Evolutionary conservation across 176 grass and related monocot genomes (phyloP).

Genomic region (Oryza brachyantha): DNA sequence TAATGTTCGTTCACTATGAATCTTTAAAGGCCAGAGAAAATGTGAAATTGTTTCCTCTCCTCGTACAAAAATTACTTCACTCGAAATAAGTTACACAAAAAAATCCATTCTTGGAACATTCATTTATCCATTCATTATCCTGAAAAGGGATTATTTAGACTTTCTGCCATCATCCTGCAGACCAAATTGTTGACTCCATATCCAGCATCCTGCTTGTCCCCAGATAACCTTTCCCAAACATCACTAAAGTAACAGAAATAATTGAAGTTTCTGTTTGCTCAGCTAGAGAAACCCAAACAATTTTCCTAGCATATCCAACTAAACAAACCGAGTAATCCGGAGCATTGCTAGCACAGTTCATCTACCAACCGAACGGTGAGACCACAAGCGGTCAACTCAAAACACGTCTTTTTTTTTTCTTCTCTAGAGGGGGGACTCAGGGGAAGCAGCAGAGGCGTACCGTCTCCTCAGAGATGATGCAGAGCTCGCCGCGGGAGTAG

Average conservation of each 20-base stretch:
- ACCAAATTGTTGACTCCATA: background rate
- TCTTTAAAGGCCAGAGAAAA: background rate
- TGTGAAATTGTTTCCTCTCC: background rate
- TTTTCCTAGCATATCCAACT: background rate
- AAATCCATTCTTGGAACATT: background rate
- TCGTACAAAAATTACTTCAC: background rate
- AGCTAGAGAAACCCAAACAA: background rate
- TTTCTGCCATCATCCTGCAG: background rate
- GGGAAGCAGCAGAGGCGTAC: background rate
- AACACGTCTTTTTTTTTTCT: background rate
- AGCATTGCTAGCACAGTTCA: background rate
- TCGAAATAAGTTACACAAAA: background rate
- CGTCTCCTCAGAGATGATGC: slow-evolving; percentile 91
- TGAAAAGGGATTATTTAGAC: background rate
- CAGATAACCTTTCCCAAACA: background rate
- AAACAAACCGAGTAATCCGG: background rate
- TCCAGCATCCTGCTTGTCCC: background rate
- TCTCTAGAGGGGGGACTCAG: background rate
- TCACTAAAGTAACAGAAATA: background rate
- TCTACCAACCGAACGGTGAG: background rate
- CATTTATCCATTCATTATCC: slow-evolving; percentile 8
- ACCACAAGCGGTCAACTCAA: background rate
- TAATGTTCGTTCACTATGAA: background rate
- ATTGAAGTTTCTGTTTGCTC: background rate
- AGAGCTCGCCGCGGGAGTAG: slow-evolving; percentile 58